Base-by-base conservation (phyloP, 192 early-diverging fungal genomes). In the Coemansia sp. region DNA sequence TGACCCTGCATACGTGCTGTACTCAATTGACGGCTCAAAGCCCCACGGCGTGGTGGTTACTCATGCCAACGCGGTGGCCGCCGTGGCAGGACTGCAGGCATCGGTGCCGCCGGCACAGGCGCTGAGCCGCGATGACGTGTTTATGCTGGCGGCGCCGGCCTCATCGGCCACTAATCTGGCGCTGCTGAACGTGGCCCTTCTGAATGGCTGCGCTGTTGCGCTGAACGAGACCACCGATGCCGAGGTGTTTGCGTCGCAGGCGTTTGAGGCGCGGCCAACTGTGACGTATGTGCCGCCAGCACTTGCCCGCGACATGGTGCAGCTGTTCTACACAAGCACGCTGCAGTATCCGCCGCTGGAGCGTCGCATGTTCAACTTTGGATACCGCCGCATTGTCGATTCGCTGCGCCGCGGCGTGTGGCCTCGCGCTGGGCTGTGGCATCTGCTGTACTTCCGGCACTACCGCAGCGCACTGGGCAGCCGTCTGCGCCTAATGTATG, bases 361-460 rank as follows among this genome's bases (percentile, higher is more conserved):
- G 62, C 47, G 57, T 69, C 56, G 63, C 27, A 54, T 83, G 25
- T 83, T 78, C 49, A 54, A 19, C 35, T 37, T 47, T 56, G 76
- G 76, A 0, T 71, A 78, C 37, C 58, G 67, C 19, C 60, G 65
- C 39, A 60, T 63, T 4, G 66, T 62, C 8, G 67, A 71, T 50
- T 70, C 76, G 51, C 60, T 83, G 23, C 69, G 62, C 65, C 67
- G 75, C 47, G 82, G 82, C 25, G 57, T 72, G 49, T 23, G 52
- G 23, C 73, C 72, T 15, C 72, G 67, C 59, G 14, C 17, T 4
- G 55, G 57, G 19, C 66, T 83, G 52, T 79, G 69, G 66, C 76
- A 83, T 67, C 60, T 79, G 19, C 29, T 70, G 41, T 83, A 83
- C 57, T 75, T 79, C 66, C 72, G 82, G 55, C 82, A 83, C 68